phyloP scores from a whole-genome alignment of 2,329 filamentous ascomycete species.

The Eutypa lata region DNA sequence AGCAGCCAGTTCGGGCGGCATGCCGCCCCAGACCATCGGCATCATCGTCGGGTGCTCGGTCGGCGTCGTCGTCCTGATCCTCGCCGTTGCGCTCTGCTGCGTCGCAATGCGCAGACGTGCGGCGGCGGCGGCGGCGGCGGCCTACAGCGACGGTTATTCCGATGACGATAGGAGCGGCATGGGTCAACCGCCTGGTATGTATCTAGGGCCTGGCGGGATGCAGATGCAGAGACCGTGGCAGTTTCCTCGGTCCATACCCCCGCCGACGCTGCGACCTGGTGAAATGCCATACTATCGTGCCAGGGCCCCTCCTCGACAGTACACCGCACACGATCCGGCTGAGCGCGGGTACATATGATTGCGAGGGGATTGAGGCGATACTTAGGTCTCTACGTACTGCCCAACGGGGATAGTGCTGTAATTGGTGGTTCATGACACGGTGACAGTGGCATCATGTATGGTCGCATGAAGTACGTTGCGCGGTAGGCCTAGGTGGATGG shows the following conservation, averaged over 20 bases:
- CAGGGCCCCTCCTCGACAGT: neutral
- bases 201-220: neutral
- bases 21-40: slow-evolving; percentile 18
- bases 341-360: no score
- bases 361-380: no score
- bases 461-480: no score
- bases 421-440: neutral
- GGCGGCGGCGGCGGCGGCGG: neutral
- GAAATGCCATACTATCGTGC: slow-evolving; percentile 1
- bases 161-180: no score
- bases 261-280: slow-evolving; percentile 1
- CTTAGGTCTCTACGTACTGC: no score
- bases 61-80: slow-evolving; percentile 18
- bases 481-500: neutral
- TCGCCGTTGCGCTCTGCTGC: slow-evolving; percentile 21
- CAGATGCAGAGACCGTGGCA: neutral
- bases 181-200: no score
- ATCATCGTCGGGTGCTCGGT: slow-evolving; percentile 25
- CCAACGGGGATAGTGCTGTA: no score
- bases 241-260: slow-evolving; percentile 3
- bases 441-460: neutral
- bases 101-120: slow-evolving; percentile 11
- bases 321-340: neutral
- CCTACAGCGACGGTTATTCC: no score
- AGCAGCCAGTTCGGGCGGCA: slow-evolving; percentile 17